Percentiles rank a stretch among this genome's conserved stretches.
Evolutionary conservation across 257 asterid species (phyloP).

Genomic region (Capsicum chinense): DNA sequence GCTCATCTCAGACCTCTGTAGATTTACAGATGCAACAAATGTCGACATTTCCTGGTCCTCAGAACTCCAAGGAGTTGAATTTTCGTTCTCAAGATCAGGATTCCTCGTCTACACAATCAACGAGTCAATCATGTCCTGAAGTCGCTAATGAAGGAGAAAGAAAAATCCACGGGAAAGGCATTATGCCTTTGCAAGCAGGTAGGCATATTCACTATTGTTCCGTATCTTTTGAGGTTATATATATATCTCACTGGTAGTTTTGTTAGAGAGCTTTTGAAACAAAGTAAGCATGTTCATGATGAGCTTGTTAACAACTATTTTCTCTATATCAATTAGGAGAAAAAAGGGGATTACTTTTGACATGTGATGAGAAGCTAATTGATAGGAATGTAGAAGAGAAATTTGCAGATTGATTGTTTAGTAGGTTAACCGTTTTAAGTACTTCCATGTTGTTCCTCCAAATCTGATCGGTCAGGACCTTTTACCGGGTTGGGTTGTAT

Average conservation of each 20-base stretch:
- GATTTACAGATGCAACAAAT: constrained; percentile 30
- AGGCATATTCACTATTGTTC: neutral
- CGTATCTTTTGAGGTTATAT: constrained; percentile 2
- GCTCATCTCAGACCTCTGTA: constrained; percentile 29
- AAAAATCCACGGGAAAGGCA: constrained; percentile 25
- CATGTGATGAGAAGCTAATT: neutral
- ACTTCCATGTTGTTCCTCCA: constrained; percentile 9
- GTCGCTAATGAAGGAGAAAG: constrained; percentile 30
- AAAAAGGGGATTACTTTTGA: neutral
- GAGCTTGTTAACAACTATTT: neutral
- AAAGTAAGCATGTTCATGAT: neutral
- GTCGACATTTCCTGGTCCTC: constrained; percentile 14
- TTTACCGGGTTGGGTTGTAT: neutral
- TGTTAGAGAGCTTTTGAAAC: neutral
- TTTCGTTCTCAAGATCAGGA: constrained; percentile 39
- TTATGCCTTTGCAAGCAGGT: constrained; percentile 31
- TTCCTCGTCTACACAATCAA: constrained; percentile 41
- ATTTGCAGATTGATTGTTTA: no score
- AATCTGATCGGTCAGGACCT: neutral
- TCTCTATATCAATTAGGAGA: neutral
- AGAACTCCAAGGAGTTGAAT: constrained; percentile 22
- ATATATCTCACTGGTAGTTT: neutral
- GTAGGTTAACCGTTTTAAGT: neutral
- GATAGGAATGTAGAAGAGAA: neutral
- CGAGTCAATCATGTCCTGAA: constrained; percentile 39